A percentile compares a stretch with the other conserved stretches of the same genome.
These are phyloP conservation scores for Geoglossum cookeanum DNA, from an alignment of 2,329 filamentous ascomycete species.

Conservation along the genomic window DNA sequence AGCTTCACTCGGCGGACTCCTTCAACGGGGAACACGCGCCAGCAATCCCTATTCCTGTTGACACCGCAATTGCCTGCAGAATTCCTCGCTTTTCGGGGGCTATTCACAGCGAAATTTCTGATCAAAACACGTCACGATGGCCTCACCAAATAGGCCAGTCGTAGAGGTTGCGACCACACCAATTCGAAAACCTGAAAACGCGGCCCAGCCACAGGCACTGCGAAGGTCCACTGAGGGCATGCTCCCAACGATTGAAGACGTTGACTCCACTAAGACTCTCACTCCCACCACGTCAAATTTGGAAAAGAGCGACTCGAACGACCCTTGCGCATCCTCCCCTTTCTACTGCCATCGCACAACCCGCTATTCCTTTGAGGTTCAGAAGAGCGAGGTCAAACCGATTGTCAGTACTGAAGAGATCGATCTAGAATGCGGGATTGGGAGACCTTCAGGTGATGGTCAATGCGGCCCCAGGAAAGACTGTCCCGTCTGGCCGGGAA, in stretches of 20 bases:
- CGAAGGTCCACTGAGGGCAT: background rate
- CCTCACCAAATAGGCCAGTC: background rate
- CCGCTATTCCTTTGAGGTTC: constrained; percentile 13
- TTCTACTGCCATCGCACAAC: constrained; percentile 24
- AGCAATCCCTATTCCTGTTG: background rate
- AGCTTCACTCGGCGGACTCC: background rate
- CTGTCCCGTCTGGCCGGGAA: constrained; percentile 15
- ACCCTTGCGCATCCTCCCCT: constrained; percentile 19
- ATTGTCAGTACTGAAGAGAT: constrained; percentile 5
- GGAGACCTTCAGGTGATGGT: constrained; percentile 8
- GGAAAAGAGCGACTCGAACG: background rate
- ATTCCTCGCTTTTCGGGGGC: background rate
- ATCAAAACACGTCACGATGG: background rate
- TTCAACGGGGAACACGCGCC: background rate
- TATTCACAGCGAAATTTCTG: background rate
- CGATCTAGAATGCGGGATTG: constrained; percentile 16
- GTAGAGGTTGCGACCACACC: background rate
- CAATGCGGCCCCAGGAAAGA: constrained; percentile 4
- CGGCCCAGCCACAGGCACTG: background rate
- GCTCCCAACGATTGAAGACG: background rate
- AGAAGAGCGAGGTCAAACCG: constrained; percentile 9
- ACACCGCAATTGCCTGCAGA: background rate
- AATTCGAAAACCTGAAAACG: background rate
- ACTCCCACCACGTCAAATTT: background rate
- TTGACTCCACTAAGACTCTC: background rate